Evolutionary conservation across 2,329 filamentous ascomycete genomes (phyloP).

Genomic region (Trichoderma endophyticum): DNA sequence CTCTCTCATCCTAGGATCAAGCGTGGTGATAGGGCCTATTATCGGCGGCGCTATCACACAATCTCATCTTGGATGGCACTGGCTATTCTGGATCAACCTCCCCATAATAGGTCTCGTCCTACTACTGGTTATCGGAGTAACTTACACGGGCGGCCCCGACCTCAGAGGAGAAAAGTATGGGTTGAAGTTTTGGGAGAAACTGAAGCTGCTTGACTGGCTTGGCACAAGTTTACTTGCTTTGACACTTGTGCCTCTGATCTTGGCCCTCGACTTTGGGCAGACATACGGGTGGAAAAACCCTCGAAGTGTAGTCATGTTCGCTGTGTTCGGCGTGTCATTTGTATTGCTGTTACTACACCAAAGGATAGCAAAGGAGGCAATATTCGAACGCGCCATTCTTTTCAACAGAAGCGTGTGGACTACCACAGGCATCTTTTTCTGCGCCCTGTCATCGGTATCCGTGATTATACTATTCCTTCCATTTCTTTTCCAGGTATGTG

Average conservation of each 20-base stretch:
- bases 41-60: constrained; percentile 2
- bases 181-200: background rate
- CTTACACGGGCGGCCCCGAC: background rate
- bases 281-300: background rate
- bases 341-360: background rate
- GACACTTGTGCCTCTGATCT: background rate
- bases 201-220: background rate
- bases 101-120: background rate
- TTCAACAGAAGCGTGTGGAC: background rate
- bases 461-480: background rate
- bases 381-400: background rate
- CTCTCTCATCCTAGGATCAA: background rate
- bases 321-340: background rate
- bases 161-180: constrained; percentile 2
- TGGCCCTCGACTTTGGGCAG: background rate
- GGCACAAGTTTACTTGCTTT: background rate
- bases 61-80: background rate
- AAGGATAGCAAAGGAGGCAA: background rate
- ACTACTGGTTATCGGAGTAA: background rate
- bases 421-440: background rate
- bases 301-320: background rate
- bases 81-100: constrained; percentile 10
- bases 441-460: background rate
- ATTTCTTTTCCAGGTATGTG: background rate
- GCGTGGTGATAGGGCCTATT: background rate